phyloP scores from a whole-genome alignment of 2,329 filamentous ascomycete genomes.

The Beauveria varroae region DNA sequence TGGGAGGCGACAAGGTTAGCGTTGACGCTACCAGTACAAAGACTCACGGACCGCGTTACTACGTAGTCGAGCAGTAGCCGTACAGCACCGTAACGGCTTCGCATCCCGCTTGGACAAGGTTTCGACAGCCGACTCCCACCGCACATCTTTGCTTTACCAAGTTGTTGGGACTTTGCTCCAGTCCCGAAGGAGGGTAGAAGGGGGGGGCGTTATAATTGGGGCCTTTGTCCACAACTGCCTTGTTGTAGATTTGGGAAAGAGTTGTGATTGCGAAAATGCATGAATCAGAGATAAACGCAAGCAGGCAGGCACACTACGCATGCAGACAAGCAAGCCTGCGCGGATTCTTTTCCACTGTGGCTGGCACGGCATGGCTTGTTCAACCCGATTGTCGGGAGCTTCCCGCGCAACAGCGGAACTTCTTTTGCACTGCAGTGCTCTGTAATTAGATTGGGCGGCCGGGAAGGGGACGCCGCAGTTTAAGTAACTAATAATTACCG shows the following conservation, averaged over 20 bases:
- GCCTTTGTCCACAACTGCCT: too few species aligned
- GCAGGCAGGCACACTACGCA: not conserved
- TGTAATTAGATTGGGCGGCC: too few species aligned
- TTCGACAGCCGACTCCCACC: not conserved
- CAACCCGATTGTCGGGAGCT: not conserved
- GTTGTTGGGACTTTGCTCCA: too few species aligned
- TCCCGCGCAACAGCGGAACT: not conserved
- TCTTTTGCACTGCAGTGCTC: too few species aligned
- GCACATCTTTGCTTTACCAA: too few species aligned
- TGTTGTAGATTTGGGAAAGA: too few species aligned
- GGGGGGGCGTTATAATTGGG: too few species aligned
- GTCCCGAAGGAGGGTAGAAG: too few species aligned
- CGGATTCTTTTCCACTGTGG: too few species aligned
- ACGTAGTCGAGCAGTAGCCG: not conserved
- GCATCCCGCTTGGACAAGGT: conserved; percentile 1
- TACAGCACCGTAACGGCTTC: too few species aligned
- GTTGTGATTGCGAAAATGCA: not conserved
- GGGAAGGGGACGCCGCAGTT: too few species aligned
- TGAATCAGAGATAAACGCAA: not conserved
- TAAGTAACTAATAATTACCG: too few species aligned
- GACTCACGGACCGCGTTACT: conserved; percentile 5
- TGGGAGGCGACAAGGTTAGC: not conserved
- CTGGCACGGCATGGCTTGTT: not conserved
- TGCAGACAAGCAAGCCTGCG: not conserved
- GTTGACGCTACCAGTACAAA: not conserved